Base-by-base conservation (phyloP, 768 basidiomycete species). In the Leccinellum rugosiceps region DNA sequence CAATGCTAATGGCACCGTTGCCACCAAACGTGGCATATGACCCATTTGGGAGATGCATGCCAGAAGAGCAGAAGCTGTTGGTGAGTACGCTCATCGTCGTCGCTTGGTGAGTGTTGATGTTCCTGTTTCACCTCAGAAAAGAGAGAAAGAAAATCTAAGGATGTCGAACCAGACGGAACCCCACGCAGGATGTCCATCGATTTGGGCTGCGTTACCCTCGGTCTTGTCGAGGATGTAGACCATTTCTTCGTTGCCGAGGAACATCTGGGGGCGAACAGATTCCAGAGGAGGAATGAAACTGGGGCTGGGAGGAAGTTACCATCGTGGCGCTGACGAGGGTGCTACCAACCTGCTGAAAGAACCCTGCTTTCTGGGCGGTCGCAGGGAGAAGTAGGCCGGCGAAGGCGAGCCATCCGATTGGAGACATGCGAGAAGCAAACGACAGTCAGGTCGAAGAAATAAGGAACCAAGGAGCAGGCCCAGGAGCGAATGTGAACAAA, bases 221-320 rank as follows among this genome's bases (percentile, higher is more conserved):
- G 86, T 84, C 75, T 96, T 96, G 80, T 96, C 93, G 38, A 94
- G 77, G 17, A 94, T 88, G 75, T 94, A 95, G 31, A 95, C 88
- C 71, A 85, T 89, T 63, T 90, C 77, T 31, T 82, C 76, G 63
- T 86, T 89, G 7, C 89, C 90, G 46, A 93, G 72, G 68, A 93
- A 92, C 82, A 88, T 84, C 89, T 88, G 26, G 26, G 6, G 26
- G 26, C 26, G 26, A 6, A 26, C 26, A 6, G 26, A 26, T 26
- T 26, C 26, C 26, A 26, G 26, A 6, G 26, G 6, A 26, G 26
- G 52, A 44, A 1, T 11, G 9, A 9, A 6, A 17, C 3, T 4
- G 14, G 14, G 35, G 15, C 4, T 8, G 14, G 7, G 17, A 3
- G 35, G 13, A 30, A 1, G 28, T 30, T 30, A 38, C 80, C 80